These are phyloP conservation scores for Diaporthe citri DNA, from an alignment of 2,329 filamentous ascomycete species.

Conservation along the genomic window DNA sequence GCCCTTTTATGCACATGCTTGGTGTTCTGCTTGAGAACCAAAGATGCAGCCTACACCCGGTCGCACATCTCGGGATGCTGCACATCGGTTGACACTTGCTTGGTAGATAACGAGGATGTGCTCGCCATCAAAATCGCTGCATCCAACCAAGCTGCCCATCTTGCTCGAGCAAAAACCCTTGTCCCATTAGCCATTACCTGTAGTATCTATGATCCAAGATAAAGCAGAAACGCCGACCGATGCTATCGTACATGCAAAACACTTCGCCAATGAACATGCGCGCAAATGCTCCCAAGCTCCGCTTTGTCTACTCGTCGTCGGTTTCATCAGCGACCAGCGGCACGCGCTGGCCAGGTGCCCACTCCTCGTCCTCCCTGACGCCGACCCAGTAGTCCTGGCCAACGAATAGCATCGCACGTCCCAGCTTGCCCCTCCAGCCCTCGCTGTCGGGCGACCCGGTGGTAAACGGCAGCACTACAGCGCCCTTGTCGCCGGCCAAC, in stretches of 20 bases:
- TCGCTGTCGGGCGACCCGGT: slow-evolving; percentile 78
- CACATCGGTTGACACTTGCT: slow-evolving; percentile 8
- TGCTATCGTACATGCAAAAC: slow-evolving; percentile 29
- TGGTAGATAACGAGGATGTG: neutral
- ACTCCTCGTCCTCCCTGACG: slow-evolving; percentile 73
- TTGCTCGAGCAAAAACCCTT: neutral
- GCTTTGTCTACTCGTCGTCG: slow-evolving; percentile 3
- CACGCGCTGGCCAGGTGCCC: slow-evolving; percentile 69
- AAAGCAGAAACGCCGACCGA: slow-evolving; percentile 8
- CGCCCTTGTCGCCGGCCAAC: slow-evolving; percentile 41
- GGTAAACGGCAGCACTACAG: slow-evolving; percentile 69
- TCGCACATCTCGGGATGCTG: neutral
- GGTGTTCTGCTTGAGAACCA: neutral
- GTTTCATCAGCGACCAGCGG: slow-evolving; percentile 9
- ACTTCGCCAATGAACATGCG: slow-evolving; percentile 4
- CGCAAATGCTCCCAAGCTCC: neutral
- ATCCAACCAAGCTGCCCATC: neutral
- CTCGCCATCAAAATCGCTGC: neutral
- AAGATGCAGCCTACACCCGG: neutral
- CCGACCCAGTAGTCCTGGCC: slow-evolving; percentile 83
- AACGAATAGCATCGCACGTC: slow-evolving; percentile 81
- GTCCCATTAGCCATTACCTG: slow-evolving; percentile 16
- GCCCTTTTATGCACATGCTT: neutral
- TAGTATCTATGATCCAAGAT: slow-evolving; percentile 2
- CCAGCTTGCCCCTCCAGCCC: slow-evolving; percentile 83